These are phyloP conservation scores for Clonostachys sp. DNA, from an alignment of 2,329 filamentous ascomycete genomes.

Conservation along the genomic window DNA sequence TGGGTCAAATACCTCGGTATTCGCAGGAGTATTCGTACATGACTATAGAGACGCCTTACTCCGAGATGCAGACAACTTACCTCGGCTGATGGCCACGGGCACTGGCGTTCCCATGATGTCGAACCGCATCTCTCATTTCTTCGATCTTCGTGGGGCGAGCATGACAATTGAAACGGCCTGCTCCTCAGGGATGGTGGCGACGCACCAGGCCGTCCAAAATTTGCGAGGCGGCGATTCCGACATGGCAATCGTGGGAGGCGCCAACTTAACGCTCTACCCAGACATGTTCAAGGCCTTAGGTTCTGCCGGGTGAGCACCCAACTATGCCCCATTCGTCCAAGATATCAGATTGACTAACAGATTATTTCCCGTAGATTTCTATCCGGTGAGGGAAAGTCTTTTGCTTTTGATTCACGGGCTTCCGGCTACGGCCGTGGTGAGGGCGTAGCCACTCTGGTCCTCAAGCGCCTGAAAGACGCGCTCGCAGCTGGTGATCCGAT, in stretches of 20 bases:
- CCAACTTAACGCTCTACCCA: constrained; percentile 13
- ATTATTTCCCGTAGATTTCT: background rate
- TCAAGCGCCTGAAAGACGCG: constrained; percentile 50
- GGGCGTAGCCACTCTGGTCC: constrained; percentile 44
- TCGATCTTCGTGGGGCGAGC: constrained; percentile 45
- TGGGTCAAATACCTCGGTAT: constrained; percentile 1
- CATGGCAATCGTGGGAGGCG: background rate
- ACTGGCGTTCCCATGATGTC: constrained; percentile 34
- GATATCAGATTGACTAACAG: background rate
- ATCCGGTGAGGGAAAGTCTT: constrained; percentile 1
- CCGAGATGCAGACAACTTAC: constrained; percentile 37
- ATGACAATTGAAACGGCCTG: constrained; percentile 46
- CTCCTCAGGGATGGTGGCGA: constrained; percentile 38
- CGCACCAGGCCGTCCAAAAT: constrained; percentile 43
- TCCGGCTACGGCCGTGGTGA: constrained; percentile 50
- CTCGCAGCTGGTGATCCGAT: constrained; percentile 46
- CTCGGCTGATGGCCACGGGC: constrained; percentile 15
- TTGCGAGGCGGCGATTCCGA: constrained; percentile 23
- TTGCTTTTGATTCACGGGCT: constrained; percentile 2
- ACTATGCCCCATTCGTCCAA: background rate
- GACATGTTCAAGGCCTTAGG: constrained; percentile 5
- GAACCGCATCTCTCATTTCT: constrained; percentile 48
- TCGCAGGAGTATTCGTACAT: constrained; percentile 2
- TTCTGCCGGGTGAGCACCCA: constrained; percentile 2
- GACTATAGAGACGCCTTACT: constrained; percentile 24